These are phyloP conservation scores for Microdochium nivale DNA, from an alignment of 2,329 filamentous ascomycete species.

Conservation along the genomic window DNA sequence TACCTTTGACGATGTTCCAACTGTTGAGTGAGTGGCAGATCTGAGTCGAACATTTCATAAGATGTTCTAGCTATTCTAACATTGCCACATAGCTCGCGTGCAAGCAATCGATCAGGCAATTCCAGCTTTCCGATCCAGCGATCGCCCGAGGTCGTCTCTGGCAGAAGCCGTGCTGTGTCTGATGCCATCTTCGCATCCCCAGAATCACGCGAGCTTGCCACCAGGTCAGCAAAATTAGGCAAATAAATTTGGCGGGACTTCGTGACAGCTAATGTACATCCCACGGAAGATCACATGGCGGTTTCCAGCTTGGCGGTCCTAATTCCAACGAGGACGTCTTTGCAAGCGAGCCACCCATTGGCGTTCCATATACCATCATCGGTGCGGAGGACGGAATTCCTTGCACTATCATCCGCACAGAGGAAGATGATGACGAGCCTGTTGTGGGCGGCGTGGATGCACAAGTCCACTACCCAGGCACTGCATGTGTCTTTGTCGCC, in stretches of 20 bases:
- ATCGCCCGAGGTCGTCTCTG: background rate
- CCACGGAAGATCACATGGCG: background rate
- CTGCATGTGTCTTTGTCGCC: conserved; percentile 55
- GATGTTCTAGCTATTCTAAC: background rate
- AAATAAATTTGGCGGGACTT: background rate
- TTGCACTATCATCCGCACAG: background rate
- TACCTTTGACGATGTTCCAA: background rate
- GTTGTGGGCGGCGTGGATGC: conserved; percentile 30
- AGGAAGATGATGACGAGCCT: background rate
- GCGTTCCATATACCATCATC: background rate
- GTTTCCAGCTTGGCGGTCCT: background rate
- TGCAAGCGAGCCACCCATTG: background rate
- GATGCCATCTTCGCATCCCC: background rate
- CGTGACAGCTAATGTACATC: background rate
- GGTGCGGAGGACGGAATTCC: background rate
- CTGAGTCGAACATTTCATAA: background rate
- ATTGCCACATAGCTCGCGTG: background rate
- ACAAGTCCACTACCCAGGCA: conserved; percentile 42
- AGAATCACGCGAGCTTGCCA: background rate
- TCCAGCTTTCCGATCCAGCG: background rate
- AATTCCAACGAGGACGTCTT: background rate
- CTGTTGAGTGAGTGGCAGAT: background rate
- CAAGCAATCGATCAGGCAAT: background rate
- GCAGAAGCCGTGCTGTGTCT: background rate
- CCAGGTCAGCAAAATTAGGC: background rate